phyloP scores from a whole-genome alignment of 2,329 filamentous ascomycete species.

The Phialophora chinensis region DNA sequence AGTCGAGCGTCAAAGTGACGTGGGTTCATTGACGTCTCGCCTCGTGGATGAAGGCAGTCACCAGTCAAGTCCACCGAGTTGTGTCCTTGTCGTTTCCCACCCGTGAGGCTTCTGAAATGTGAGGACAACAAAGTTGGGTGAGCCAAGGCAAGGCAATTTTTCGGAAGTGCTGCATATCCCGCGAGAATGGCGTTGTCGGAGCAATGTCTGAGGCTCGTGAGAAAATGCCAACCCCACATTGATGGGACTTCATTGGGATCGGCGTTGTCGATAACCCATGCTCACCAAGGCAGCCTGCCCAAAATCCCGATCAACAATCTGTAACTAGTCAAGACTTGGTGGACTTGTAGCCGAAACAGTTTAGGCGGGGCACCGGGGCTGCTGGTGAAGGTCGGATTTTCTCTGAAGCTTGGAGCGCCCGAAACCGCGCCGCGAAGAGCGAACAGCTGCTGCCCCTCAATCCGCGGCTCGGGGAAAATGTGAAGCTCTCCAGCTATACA shows the following conservation, averaged over 20 bases:
- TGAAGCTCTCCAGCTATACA: conserved; percentile 3
- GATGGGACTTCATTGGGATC: background rate
- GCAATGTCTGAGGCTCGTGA: background rate
- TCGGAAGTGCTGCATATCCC: background rate
- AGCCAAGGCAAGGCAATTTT: background rate
- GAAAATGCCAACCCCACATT: background rate
- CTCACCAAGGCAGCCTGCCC: background rate
- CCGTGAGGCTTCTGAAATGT: background rate
- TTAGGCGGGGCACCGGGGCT: background rate
- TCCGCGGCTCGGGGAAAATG: background rate
- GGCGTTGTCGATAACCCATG: background rate
- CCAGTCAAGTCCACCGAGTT: background rate
- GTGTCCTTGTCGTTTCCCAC: background rate
- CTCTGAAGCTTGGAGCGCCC: conserved; percentile 1
- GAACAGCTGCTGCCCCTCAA: conserved; percentile 12
- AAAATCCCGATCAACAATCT: conserved; percentile 8
- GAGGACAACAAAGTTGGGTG: background rate
- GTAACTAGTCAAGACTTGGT: background rate
- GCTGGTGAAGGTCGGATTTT: conserved; percentile 4
- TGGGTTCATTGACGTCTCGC: background rate
- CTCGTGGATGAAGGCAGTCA: background rate
- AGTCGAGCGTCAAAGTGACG: background rate
- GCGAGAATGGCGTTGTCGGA: background rate
- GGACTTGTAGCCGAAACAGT: background rate
- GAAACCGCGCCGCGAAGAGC: background rate